These are phyloP conservation scores for Colletotrichum costaricense DNA, from an alignment of 2,329 filamentous ascomycete species.

Conservation along the genomic window DNA sequence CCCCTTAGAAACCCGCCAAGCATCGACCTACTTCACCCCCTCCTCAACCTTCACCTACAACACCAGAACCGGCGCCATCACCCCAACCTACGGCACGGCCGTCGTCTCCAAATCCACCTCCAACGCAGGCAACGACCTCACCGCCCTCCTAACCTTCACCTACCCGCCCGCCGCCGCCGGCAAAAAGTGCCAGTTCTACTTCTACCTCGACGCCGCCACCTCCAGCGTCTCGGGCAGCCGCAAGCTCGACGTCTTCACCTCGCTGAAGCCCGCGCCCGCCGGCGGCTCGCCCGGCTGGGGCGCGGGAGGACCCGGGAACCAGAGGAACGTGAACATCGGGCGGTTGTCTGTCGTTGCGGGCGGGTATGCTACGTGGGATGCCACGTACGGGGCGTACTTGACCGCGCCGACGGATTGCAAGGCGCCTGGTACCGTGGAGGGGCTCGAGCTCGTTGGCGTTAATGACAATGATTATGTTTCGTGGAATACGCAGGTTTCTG, in stretches of 20 bases:
- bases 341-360: constrained; percentile 14
- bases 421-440: constrained; percentile 30
- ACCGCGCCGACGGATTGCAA: constrained; percentile 34
- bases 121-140: constrained; percentile 42
- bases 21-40: constrained; percentile 38
- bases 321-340: constrained; percentile 39
- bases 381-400: constrained; percentile 30
- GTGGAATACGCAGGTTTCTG: constrained; percentile 22
- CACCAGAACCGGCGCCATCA: constrained; percentile 39
- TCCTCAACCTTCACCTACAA: constrained; percentile 40
- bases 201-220: constrained; percentile 38
- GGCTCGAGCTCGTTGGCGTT: constrained; percentile 35
- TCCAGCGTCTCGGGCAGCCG: constrained; percentile 37
- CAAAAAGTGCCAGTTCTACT: constrained; percentile 42
- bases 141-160: constrained; percentile 44
- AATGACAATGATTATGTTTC: constrained; percentile 33
- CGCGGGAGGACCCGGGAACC: constrained; percentile 41
- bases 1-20: constrained; percentile 36
- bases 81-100: constrained; percentile 24
- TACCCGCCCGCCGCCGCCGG: constrained; percentile 39
- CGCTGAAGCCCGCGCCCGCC: constrained; percentile 37
- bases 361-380: constrained; percentile 31
- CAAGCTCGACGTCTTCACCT: constrained; percentile 44
- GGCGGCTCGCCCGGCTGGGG: constrained; percentile 37
- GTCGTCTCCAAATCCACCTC: constrained; percentile 37